These are phyloP conservation scores for Nephelium lappaceum DNA, from an alignment of 345 rosid species.

Conservation along the genomic window DNA sequence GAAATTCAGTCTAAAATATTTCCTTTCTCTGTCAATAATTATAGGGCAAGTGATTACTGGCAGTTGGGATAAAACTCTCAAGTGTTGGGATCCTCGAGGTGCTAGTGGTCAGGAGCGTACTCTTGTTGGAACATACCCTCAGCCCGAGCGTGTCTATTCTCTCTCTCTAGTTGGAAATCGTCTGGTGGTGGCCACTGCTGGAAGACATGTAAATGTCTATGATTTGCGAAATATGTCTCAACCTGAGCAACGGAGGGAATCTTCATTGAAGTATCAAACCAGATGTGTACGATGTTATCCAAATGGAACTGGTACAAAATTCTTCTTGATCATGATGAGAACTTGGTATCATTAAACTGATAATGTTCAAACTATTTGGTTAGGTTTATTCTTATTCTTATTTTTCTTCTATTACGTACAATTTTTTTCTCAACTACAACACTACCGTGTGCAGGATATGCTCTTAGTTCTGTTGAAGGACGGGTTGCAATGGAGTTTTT, in stretches of 20 bases:
- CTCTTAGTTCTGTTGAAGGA: slow-evolving; percentile 96
- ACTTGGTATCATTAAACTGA: neutral
- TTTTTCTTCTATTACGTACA: neutral
- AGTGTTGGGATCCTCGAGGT: slow-evolving; percentile 98
- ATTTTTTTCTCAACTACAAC: slow-evolving; percentile 20
- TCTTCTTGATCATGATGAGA: neutral
- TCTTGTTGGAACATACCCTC: slow-evolving; percentile 80
- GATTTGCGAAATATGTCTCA: slow-evolving; percentile 94
- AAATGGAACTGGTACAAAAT: slow-evolving; percentile 76
- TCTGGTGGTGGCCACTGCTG: slow-evolving; percentile 93
- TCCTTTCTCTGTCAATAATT: slow-evolving; percentile 16
- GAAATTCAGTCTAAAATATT: neutral
- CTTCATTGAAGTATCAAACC: slow-evolving; percentile 93
- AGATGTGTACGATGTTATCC: slow-evolving; percentile 95
- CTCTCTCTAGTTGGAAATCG: slow-evolving; percentile 89
- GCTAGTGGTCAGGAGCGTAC: slow-evolving; percentile 87
- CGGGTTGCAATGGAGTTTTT: slow-evolving; percentile 97
- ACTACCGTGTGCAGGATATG: slow-evolving; percentile 72
- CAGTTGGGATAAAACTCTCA: slow-evolving; percentile 92
- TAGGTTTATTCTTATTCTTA: neutral
- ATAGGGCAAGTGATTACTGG: slow-evolving; percentile 95
- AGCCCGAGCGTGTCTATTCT: slow-evolving; percentile 97
- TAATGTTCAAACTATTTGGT: neutral
- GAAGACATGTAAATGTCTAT: slow-evolving; percentile 92
- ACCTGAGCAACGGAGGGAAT: slow-evolving; percentile 95